These are phyloP conservation scores for Daldinia sp. DNA, from an alignment of 2,329 filamentous ascomycete genomes.

Conservation along the genomic window DNA sequence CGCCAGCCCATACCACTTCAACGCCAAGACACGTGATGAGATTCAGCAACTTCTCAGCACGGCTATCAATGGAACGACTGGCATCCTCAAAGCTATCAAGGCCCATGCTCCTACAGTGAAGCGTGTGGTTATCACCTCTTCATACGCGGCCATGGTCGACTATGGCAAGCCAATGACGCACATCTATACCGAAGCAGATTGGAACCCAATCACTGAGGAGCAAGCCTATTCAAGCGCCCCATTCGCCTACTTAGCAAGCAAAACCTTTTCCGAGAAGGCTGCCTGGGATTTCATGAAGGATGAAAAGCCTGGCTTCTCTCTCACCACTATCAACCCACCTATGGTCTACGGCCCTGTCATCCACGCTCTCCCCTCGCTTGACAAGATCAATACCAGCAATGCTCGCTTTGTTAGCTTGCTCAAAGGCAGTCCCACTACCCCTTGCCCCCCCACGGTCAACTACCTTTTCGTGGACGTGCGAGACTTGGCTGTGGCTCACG, in stretches of 20 bases:
- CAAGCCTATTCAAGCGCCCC: slow-evolving; percentile 45
- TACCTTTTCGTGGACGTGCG: slow-evolving; percentile 65
- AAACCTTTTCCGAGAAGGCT: slow-evolving; percentile 63
- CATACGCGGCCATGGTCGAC: slow-evolving; percentile 61
- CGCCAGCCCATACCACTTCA: slow-evolving; percentile 67
- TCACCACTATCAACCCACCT: slow-evolving; percentile 57
- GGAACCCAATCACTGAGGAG: slow-evolving; percentile 62
- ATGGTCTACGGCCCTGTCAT: slow-evolving; percentile 64
- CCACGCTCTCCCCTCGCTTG: slow-evolving; percentile 57
- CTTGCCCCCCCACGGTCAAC: slow-evolving; percentile 55
- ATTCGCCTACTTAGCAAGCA: slow-evolving; percentile 54
- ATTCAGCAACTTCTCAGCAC: slow-evolving; percentile 65
- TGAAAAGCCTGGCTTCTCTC: slow-evolving; percentile 57
- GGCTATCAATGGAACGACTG: slow-evolving; percentile 69
- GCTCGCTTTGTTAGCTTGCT: slow-evolving; percentile 60
- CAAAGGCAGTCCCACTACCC: slow-evolving; percentile 60
- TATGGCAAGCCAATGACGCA: slow-evolving; percentile 52
- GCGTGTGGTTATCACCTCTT: slow-evolving; percentile 72
- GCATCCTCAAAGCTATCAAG: slow-evolving; percentile 76
- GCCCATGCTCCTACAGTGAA: slow-evolving; percentile 68
- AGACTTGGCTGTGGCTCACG: slow-evolving; percentile 63
- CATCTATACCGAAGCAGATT: slow-evolving; percentile 59
- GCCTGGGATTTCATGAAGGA: slow-evolving; percentile 62
- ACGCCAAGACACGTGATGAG: slow-evolving; percentile 56
- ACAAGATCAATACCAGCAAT: slow-evolving; percentile 63